A percentile compares a stretch with the other conserved stretches of the same genome.
Conservation (phyloP, 371 early-diverging fungal species). For the Thermomucor indicae-seudaticae region DNA sequence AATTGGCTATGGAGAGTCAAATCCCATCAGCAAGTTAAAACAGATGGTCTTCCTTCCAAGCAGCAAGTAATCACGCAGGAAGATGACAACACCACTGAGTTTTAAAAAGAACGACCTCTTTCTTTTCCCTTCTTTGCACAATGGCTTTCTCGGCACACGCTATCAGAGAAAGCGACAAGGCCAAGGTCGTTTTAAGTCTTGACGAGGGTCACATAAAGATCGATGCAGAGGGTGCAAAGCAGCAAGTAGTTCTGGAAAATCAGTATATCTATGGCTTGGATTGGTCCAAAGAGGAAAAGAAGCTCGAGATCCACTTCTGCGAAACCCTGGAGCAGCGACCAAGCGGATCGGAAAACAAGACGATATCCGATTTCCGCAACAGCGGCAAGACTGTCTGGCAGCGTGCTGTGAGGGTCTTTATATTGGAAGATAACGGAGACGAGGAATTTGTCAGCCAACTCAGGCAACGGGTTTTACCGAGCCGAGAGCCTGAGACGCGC, state of each 20-base stretch:
- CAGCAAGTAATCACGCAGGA: too few relatives aligned
- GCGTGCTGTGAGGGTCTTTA: neutral
- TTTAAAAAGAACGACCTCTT: too few relatives aligned
- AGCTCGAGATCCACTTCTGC: slow-evolving; percentile 2
- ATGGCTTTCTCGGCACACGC: too few relatives aligned
- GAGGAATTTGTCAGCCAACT: slow-evolving; percentile 1
- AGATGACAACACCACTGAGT: too few relatives aligned
- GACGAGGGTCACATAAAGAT: too few relatives aligned
- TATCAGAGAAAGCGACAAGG: too few relatives aligned
- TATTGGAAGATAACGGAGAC: neutral
- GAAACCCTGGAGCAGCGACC: neutral
- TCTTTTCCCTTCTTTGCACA: too few relatives aligned
- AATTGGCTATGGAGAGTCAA: too few relatives aligned
- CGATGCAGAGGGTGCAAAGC: neutral
- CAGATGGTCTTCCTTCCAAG: too few relatives aligned
- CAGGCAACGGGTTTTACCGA: neutral
- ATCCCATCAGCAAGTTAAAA: too few relatives aligned
- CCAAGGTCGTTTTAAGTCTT: too few relatives aligned
- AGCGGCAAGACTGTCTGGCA: neutral
- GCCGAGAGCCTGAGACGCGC: neutral
- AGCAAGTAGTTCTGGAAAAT: neutral
- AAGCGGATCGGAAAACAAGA: neutral
- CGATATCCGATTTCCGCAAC: slow-evolving; percentile 9
- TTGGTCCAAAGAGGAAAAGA: neutral
- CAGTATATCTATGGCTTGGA: slow-evolving; percentile 2